Evolutionary conservation across 2,329 filamentous ascomycete genomes (phyloP).

Genomic region (Neopestalotiopsis clavispora): DNA sequence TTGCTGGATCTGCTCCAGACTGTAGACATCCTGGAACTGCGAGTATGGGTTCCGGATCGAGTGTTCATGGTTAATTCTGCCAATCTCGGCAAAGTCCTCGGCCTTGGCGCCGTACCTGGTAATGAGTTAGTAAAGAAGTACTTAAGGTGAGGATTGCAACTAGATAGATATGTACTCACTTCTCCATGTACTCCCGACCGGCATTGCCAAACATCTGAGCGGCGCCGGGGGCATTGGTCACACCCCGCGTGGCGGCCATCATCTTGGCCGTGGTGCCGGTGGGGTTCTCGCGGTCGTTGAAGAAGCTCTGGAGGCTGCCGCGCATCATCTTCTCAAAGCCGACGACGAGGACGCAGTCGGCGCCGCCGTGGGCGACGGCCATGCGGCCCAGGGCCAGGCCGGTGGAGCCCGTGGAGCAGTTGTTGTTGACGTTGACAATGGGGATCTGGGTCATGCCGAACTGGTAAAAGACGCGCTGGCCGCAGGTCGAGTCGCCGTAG

Average conservation of each 20-base stretch:
- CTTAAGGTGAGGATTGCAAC: background rate
- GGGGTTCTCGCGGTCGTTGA: constrained; percentile 84
- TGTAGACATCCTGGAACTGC: constrained; percentile 95
- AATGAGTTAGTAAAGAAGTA: constrained; percentile 19
- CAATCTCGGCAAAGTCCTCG: constrained; percentile 94
- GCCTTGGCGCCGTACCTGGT: constrained; percentile 78
- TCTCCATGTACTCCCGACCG: constrained; percentile 92
- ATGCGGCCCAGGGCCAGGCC: constrained; percentile 84
- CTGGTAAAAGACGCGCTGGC: constrained; percentile 97
- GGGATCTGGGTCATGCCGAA: constrained; percentile 97
- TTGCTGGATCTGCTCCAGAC: constrained; percentile 78
- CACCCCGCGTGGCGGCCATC: constrained; percentile 81
- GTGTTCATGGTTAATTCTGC: constrained; percentile 90
- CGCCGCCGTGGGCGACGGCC: constrained; percentile 78
- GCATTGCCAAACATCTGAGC: constrained; percentile 97
- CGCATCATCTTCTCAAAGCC: constrained; percentile 99
- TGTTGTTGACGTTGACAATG: constrained; percentile 98
- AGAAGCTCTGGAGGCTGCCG: constrained; percentile 83
- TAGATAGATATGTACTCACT: constrained; percentile 52
- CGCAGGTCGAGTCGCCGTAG: constrained; percentile 94
- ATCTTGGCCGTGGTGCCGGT: constrained; percentile 74
- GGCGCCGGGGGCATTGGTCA: constrained; percentile 82
- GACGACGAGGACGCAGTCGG: constrained; percentile 88
- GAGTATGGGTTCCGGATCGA: constrained; percentile 93
- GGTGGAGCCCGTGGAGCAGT: constrained; percentile 94